Percentiles rank a stretch among this genome's conserved stretches.
phyloP scores from a whole-genome alignment of 2,329 filamentous ascomycete species.

The Claviceps monticola region DNA sequence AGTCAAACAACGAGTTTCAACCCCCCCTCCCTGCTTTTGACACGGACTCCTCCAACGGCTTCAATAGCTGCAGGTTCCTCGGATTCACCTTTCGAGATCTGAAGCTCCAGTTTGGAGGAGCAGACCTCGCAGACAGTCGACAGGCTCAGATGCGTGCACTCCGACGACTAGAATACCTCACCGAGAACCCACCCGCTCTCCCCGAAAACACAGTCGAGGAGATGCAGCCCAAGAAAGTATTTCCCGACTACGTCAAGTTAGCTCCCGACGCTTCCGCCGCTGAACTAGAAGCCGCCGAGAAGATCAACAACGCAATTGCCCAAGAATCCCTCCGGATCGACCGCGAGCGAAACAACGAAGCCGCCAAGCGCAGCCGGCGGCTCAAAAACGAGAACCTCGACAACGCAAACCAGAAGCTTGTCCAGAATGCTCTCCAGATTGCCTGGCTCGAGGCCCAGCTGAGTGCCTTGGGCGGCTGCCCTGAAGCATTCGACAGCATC shows the following conservation, averaged over 20 bases:
- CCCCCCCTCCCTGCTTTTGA: background rate
- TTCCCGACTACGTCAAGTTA: conserved; percentile 10
- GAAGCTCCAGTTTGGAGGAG: background rate
- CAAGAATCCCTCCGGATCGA: conserved; percentile 13
- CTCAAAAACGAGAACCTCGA: conserved; percentile 9
- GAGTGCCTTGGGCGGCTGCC: conserved; percentile 1
- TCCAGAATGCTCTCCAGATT: conserved; percentile 8
- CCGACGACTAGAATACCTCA: background rate
- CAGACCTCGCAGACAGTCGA: background rate
- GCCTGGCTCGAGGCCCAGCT: conserved; percentile 5
- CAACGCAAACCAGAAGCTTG: conserved; percentile 2
- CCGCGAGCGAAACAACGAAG: conserved; percentile 22
- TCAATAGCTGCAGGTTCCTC: background rate
- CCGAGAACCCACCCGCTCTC: conserved; percentile 13
- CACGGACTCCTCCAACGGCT: background rate
- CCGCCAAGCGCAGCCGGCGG: conserved; percentile 22
- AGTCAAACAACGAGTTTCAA: background rate
- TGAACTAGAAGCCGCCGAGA: conserved; percentile 6
- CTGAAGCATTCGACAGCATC: conserved; percentile 1
- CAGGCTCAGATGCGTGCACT: background rate
- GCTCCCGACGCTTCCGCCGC: conserved; percentile 2
- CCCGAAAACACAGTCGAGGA: conserved; percentile 14
- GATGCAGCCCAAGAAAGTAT: conserved; percentile 14
- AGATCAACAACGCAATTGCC: conserved; percentile 15
- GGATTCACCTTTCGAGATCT: background rate